These are phyloP conservation scores for Paxillus involutus DNA, from an alignment of 768 basidiomycete species.

Conservation along the genomic window DNA sequence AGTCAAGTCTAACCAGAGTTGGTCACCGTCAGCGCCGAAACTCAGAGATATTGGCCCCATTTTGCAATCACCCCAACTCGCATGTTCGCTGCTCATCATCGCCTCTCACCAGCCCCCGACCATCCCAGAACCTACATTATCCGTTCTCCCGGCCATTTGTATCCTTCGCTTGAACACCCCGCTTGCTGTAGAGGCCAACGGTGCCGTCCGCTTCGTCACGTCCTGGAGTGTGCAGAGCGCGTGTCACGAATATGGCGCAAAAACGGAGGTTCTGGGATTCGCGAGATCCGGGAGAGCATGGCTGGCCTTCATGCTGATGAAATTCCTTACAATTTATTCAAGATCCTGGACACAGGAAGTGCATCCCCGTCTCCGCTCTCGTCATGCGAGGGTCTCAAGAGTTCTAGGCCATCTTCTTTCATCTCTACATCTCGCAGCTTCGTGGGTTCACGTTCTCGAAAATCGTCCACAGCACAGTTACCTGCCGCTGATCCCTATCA, in stretches of 20 bases:
- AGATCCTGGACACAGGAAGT: constrained; percentile 1
- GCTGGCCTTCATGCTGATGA: constrained; percentile 22
- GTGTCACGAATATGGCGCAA: constrained; percentile 37
- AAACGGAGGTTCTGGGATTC: constrained; percentile 26
- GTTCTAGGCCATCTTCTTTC: background rate
- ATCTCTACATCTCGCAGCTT: background rate
- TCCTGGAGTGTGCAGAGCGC: constrained; percentile 41
- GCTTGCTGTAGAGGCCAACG: constrained; percentile 30
- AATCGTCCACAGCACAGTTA: constrained; percentile 8
- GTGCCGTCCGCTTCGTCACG: constrained; percentile 35
- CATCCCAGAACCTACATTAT: constrained; percentile 16
- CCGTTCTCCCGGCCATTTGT: constrained; percentile 31
- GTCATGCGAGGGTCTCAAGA: background rate
- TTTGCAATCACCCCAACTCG: constrained; percentile 33
- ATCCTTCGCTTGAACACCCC: constrained; percentile 34
- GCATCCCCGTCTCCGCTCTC: constrained; percentile 1
- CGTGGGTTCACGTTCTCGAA: constrained; percentile 1
- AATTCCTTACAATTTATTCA: constrained; percentile 21
- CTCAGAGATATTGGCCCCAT: constrained; percentile 32
- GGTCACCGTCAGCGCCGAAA: constrained; percentile 26
- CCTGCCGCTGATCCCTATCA: constrained; percentile 31
- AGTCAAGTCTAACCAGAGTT: background rate
- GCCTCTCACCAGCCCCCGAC: constrained; percentile 33
- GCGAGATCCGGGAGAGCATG: constrained; percentile 17
- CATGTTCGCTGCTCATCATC: constrained; percentile 38